Evolutionary conservation across 192 early-diverging fungal genomes (phyloP).

Genomic region (Dispira parvispora): DNA sequence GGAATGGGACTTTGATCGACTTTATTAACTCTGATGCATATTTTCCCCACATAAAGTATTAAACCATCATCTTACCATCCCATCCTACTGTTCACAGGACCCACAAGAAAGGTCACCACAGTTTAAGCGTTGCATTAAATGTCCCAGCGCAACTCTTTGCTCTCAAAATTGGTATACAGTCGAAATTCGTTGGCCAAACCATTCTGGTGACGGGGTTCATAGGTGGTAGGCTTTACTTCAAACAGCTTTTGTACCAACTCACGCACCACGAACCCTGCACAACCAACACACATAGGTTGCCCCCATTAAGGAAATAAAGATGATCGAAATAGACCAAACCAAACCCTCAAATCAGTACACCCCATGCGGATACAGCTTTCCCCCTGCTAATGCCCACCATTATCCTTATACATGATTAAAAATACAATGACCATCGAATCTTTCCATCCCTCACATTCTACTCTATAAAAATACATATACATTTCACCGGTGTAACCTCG

Average conservation of each 20-base stretch:
- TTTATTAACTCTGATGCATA: no score
- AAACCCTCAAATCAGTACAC: background rate
- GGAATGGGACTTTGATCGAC: no score
- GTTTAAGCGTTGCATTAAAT: no score
- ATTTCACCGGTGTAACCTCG: background rate
- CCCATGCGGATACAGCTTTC: background rate
- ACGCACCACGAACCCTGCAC: conserved; percentile 22
- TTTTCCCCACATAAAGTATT: no score
- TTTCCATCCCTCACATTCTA: background rate
- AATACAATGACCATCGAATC: background rate
- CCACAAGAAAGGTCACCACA: conserved; percentile 94
- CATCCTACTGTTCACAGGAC: conserved; percentile 69
- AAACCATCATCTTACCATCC: conserved; percentile 85
- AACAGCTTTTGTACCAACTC: conserved; percentile 19
- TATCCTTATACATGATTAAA: background rate
- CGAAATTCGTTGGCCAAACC: conserved; percentile 49
- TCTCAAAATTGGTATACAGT: conserved; percentile 32
- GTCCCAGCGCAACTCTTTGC: background rate
- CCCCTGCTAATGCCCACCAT: background rate
- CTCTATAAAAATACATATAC: conserved; percentile 12
- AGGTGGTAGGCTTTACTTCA: conserved; percentile 26
- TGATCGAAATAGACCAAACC: no score
- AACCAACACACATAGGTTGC: background rate
- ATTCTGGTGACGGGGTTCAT: conserved; percentile 33
- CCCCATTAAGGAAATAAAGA: no score